These are phyloP conservation scores for Clohesyomyces aquaticus DNA, from an alignment of 495 filamentous ascomycete genomes.

Conservation along the genomic window DNA sequence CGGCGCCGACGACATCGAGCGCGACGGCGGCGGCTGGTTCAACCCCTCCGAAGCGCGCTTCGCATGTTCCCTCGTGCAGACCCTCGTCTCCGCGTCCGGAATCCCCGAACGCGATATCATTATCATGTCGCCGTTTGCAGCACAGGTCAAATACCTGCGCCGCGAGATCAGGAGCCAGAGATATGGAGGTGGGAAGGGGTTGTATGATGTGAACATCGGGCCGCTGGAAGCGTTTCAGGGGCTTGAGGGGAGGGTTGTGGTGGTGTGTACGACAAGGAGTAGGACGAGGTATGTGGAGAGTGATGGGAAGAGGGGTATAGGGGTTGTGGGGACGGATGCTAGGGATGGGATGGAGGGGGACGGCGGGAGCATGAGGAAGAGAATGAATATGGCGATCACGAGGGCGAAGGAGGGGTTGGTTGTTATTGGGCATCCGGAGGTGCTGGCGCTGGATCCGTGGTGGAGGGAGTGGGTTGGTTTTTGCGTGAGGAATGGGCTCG, in stretches of 20 bases:
- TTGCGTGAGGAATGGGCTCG: constrained; percentile 51
- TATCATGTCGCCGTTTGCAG: constrained; percentile 60
- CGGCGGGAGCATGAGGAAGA: no score
- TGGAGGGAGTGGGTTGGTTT: constrained; percentile 57
- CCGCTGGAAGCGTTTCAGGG: constrained; percentile 64
- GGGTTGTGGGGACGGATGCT: constrained; percentile 55
- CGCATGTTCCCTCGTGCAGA: constrained; percentile 51
- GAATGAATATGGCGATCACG: constrained; percentile 61
- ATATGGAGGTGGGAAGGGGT: constrained; percentile 18
- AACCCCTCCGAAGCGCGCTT: constrained; percentile 55
- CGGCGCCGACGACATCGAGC: constrained; percentile 55
- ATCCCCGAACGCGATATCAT: constrained; percentile 52
- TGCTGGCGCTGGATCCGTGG: constrained; percentile 50
- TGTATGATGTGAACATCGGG: constrained; percentile 57
- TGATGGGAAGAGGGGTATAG: constrained; percentile 53
- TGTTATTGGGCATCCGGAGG: constrained; percentile 55
- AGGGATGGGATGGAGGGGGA: no score
- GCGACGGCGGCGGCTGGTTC: constrained; percentile 58
- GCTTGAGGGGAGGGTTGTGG: constrained; percentile 57
- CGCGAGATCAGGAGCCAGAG: constrained; percentile 43
- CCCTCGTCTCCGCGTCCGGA: constrained; percentile 47
- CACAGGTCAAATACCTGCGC: constrained; percentile 56
- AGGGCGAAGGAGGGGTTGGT: constrained; percentile 58
- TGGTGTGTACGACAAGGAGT: constrained; percentile 60
- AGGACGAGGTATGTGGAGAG: constrained; percentile 52